Evolutionary conservation across 2,329 filamentous ascomycete species (phyloP).

Genomic region (Seiridium cupressi): DNA sequence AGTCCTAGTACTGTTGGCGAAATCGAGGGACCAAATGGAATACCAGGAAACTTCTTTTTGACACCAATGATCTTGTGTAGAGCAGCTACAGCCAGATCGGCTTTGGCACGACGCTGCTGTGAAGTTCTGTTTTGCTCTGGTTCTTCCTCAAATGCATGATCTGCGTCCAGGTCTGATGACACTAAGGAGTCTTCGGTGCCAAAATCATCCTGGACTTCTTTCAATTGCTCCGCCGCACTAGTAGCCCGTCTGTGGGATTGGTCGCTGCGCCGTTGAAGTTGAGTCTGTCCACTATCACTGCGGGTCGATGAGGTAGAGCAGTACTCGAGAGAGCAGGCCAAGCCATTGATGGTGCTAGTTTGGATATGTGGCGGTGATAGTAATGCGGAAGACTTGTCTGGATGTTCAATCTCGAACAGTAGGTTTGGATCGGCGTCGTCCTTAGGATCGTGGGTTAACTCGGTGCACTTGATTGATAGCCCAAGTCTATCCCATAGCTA

Average conservation of each 20-base stretch:
- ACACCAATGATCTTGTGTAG: constrained; percentile 26
- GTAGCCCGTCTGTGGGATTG: neutral
- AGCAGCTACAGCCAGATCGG: constrained; percentile 20
- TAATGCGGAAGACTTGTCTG: constrained; percentile 25
- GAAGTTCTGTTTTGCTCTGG: neutral
- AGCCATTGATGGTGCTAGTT: constrained; percentile 24
- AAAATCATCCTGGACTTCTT: too few species aligned
- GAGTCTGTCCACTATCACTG: neutral
- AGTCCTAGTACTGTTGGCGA: constrained; percentile 20
- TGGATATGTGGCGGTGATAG: constrained; percentile 24
- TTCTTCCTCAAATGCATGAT: neutral
- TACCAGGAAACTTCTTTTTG: constrained; percentile 15
- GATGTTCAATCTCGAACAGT: constrained; percentile 26
- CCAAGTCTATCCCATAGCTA: constrained; percentile 27
- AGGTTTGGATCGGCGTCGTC: constrained; percentile 22
- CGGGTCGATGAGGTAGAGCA: neutral
- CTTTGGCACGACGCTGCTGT: constrained; percentile 7
- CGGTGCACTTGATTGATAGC: constrained; percentile 18
- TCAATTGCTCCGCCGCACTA: too few species aligned
- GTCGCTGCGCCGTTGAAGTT: neutral
- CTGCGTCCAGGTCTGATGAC: neutral
- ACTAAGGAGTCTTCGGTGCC: neutral
- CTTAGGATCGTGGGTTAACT: constrained; percentile 18
- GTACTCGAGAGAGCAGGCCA: constrained; percentile 12
- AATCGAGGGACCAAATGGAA: constrained; percentile 11